phyloP scores from a whole-genome alignment of 805 yeast species.

The Candida silvicultrix region DNA sequence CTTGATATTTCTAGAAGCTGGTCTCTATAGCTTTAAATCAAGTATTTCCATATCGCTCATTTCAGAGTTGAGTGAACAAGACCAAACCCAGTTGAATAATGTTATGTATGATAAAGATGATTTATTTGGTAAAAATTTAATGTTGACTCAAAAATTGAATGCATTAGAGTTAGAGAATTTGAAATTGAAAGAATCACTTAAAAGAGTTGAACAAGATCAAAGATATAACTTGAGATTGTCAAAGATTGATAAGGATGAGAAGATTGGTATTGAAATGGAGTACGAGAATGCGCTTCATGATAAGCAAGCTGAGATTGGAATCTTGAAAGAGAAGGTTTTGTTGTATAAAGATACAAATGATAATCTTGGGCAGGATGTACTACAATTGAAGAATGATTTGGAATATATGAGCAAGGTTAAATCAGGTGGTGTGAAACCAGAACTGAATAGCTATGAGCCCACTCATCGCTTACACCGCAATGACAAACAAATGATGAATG shows the following conservation, averaged over 20 bases:
- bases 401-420: not conserved
- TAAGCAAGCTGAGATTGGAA: not conserved
- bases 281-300: not conserved
- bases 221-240: not conserved
- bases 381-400: not conserved
- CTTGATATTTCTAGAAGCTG: conserved; percentile 13
- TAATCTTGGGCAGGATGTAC: not conserved
- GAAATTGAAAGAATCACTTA: conserved; percentile 5
- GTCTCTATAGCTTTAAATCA: conserved; percentile 12
- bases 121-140: conserved; percentile 13
- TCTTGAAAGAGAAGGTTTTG: not conserved
- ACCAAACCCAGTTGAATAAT: conserved; percentile 9
- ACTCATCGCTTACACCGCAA: not conserved
- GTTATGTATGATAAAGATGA: conserved; percentile 16
- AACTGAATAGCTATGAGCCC: not conserved
- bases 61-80: conserved; percentile 8
- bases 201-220: not conserved
- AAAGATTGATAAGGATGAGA: too few relatives aligned
- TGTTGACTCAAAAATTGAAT: conserved; percentile 11
- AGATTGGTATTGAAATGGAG: not conserved
- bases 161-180: conserved; percentile 11
- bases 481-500: not conserved
- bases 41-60: conserved; percentile 8
- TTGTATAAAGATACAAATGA: not conserved
- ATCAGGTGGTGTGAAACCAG: not conserved